A percentile compares a stretch with the other conserved stretches of the same genome.
Evolutionary conservation across 139 green algal species (phyloP).

Genomic region (Zygnema cylindricum): DNA sequence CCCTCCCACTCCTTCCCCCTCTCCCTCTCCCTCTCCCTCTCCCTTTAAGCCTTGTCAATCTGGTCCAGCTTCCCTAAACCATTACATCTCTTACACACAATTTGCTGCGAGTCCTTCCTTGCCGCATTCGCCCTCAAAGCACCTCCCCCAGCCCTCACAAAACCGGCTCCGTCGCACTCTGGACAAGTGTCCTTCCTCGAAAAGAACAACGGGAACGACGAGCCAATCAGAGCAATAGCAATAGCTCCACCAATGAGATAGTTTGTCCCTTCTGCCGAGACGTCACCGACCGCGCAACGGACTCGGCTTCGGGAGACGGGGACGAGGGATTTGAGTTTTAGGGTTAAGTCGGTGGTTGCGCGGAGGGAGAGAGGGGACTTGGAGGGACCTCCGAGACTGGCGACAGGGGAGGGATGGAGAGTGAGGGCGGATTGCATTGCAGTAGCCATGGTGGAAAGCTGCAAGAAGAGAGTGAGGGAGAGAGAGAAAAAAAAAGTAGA

Average conservation of each 20-base stretch:
- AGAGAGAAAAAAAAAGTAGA: no score
- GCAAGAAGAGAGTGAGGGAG: no score
- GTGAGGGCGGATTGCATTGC: not conserved
- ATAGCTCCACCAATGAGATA: conserved; percentile 57
- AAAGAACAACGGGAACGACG: conserved; percentile 71
- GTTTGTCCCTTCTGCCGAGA: conserved; percentile 42
- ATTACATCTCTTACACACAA: conserved; percentile 55
- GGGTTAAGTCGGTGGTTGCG: not conserved
- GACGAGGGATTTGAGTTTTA: not conserved
- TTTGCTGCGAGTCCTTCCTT: conserved; percentile 45
- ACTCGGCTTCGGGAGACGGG: conserved; percentile 26
- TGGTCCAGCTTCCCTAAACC: conserved; percentile 48
- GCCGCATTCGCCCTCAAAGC: conserved; percentile 76
- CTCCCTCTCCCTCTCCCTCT: no score
- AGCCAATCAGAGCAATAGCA: conserved; percentile 53
- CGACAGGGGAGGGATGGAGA: not conserved
- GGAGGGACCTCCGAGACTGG: not conserved
- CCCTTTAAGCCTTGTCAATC: conserved; percentile 28
- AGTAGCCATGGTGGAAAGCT: not conserved
- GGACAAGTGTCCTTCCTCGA: conserved; percentile 96
- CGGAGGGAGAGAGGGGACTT: not conserved
- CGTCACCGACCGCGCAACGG: conserved; percentile 46
- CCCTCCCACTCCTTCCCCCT: not conserved
- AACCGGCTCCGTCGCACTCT: conserved; percentile 97
- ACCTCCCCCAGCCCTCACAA: conserved; percentile 92